Evolutionary conservation across 1,284 basidiomycete genomes (phyloP).

Genomic region (Cronartium quercuum): DNA sequence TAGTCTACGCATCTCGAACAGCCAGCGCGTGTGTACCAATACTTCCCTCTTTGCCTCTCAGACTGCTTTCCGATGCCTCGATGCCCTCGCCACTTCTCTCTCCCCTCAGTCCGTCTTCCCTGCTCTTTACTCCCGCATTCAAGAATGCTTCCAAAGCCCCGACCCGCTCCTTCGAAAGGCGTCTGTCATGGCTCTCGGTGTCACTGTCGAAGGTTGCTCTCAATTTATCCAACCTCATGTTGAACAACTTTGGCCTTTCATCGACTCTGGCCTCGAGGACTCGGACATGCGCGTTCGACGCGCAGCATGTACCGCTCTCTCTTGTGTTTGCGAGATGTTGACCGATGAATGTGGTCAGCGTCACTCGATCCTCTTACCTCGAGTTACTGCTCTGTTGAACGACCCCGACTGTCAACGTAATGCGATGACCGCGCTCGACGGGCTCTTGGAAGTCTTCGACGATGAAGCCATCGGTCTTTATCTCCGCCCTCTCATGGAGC

Average conservation of each 20-base stretch:
- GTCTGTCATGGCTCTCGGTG: conserved; percentile 91
- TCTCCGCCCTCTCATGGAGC: conserved; percentile 90
- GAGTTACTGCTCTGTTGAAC: conserved; percentile 65
- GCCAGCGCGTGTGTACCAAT: conserved; percentile 10
- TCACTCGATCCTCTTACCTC: conserved; percentile 79
- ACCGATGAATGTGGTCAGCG: conserved; percentile 84
- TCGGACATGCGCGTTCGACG: conserved; percentile 78
- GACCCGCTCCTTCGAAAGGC: conserved; percentile 71
- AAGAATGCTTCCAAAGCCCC: conserved; percentile 70
- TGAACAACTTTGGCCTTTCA: conserved; percentile 85
- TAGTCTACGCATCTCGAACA: background rate
- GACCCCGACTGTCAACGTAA: conserved; percentile 80
- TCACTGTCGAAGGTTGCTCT: conserved; percentile 94
- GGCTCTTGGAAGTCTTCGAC: conserved; percentile 89
- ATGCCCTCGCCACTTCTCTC: conserved; percentile 84
- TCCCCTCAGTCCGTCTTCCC: conserved; percentile 97
- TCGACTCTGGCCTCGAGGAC: conserved; percentile 83
- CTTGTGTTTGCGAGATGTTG: conserved; percentile 95
- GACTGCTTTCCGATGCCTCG: conserved; percentile 90
- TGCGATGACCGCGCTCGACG: conserved; percentile 94
- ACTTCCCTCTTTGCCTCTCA: conserved; percentile 46
- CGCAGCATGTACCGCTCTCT: conserved; percentile 88
- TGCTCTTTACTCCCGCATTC: conserved; percentile 62
- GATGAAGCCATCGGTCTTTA: conserved; percentile 82
- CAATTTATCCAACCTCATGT: conserved; percentile 96